Percentiles rank a stretch among this genome's conserved stretches.
Evolutionary conservation across 2,329 filamentous ascomycete species (phyloP).

Genomic region (Trematosphaeria pertusa): DNA sequence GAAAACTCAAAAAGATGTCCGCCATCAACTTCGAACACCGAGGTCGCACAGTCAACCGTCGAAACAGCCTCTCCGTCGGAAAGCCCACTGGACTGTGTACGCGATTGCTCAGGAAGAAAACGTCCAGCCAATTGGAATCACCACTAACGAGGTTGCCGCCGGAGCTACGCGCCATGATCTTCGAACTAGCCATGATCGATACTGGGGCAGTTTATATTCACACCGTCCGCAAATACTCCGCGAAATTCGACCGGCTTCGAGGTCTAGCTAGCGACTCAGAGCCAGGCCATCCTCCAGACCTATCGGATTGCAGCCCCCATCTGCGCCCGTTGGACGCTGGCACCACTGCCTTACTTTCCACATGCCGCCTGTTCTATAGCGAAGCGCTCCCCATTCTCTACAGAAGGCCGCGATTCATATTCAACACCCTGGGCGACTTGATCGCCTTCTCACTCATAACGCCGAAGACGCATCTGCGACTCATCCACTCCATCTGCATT

Average conservation of each 20-base stretch:
- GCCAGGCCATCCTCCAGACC: neutral
- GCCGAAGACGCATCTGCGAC: neutral
- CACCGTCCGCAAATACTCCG: neutral
- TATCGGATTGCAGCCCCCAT: no score
- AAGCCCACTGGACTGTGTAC: neutral
- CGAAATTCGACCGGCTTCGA: neutral
- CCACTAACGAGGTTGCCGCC: neutral
- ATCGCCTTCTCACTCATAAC: neutral
- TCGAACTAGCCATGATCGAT: neutral
- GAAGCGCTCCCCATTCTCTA: neutral
- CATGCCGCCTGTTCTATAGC: neutral
- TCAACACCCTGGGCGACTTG: neutral
- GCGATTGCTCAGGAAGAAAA: neutral
- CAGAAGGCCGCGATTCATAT: neutral
- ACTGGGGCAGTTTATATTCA: no score
- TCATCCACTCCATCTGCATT: no score
- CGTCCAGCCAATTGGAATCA: neutral
- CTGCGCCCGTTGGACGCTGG: no score
- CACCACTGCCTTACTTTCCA: neutral
- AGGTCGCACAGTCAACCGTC: neutral
- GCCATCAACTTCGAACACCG: neutral
- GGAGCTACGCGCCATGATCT: neutral
- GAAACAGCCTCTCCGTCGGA: neutral
- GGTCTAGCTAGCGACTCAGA: neutral
- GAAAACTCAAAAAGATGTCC: no score